phyloP scores from a whole-genome alignment of 257 asterid genomes.

The Solanum ahanhuiri region DNA sequence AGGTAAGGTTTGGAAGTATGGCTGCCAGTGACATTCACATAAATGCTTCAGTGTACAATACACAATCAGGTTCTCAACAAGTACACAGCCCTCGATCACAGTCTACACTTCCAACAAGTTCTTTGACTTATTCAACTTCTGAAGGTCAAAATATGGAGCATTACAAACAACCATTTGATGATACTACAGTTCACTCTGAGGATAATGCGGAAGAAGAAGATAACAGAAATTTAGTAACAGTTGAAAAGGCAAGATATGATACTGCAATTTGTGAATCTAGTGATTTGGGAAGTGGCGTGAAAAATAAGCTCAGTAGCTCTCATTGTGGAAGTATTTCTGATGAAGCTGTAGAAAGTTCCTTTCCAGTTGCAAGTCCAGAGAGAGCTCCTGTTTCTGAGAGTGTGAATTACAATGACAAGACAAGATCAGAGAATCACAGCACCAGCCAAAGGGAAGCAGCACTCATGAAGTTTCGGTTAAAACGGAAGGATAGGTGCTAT shows the following conservation, averaged over 20 bases:
- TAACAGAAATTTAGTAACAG: neutral
- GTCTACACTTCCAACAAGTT: slow-evolving; percentile 21
- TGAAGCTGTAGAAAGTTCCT: slow-evolving; percentile 40
- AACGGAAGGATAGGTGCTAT: slow-evolving; percentile 92
- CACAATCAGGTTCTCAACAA: neutral
- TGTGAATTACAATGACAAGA: slow-evolving; percentile 10
- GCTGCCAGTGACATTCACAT: slow-evolving; percentile 21
- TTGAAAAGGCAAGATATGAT: neutral
- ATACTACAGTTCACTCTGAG: slow-evolving; percentile 26
- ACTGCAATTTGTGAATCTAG: neutral
- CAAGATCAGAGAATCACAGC: slow-evolving; percentile 13
- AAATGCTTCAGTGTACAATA: slow-evolving; percentile 16
- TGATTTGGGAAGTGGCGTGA: neutral
- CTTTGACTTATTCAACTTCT: slow-evolving; percentile 23
- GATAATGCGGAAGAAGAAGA: slow-evolving; percentile 9
- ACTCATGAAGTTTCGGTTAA: slow-evolving; percentile 60
- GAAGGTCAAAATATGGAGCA: slow-evolving; percentile 18
- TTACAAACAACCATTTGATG: slow-evolving; percentile 20
- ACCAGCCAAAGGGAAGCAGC: slow-evolving; percentile 83
- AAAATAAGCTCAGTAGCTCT: slow-evolving; percentile 22
- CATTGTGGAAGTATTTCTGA: slow-evolving; percentile 38
- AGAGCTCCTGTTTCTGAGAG: slow-evolving; percentile 31
- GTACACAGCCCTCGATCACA: slow-evolving; percentile 36
- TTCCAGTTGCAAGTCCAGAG: slow-evolving; percentile 32
- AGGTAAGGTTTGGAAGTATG: slow-evolving; percentile 28